A percentile compares a stretch with the other conserved stretches of the same genome.
Conservation (phyloP, 495 filamentous ascomycete genomes). For the Apiosordaria backusii region DNA sequence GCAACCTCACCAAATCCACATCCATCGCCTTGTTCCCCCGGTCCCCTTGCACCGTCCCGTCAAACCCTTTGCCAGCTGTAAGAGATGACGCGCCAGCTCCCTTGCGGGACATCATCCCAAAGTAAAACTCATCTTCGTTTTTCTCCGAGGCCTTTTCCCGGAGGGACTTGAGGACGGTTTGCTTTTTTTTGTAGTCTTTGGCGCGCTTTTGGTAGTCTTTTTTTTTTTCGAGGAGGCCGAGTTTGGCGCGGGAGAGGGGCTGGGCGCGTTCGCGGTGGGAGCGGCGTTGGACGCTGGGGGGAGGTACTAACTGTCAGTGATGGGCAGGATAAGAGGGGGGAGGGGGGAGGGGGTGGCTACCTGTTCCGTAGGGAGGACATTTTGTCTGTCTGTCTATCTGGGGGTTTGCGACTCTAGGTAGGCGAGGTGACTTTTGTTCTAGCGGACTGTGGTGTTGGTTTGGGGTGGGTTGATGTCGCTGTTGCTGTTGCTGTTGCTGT, state of each 20-base stretch:
- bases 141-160: constrained; percentile 76
- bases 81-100: constrained; percentile 31
- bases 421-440: background rate
- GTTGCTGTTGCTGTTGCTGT: background rate
- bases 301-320: constrained; percentile 2
- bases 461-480: background rate
- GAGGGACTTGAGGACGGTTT: constrained; percentile 71
- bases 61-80: constrained; percentile 40
- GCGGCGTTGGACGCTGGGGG: constrained; percentile 32
- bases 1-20: constrained; percentile 71
- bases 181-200: constrained; percentile 81
- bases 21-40: constrained; percentile 58
- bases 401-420: background rate
- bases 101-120: constrained; percentile 71
- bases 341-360: constrained; percentile 12
- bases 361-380: constrained; percentile 38
- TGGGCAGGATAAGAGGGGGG: background rate
- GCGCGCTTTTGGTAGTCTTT: constrained; percentile 88
- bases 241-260: constrained; percentile 59
- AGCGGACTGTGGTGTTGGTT: no score
- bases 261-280: constrained; percentile 83
- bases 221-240: constrained; percentile 38
- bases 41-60: constrained; percentile 56
- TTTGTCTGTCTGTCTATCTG: constrained; percentile 1
- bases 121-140: constrained; percentile 97